phyloP scores from a whole-genome alignment of 345 rosid species.

The Sonneratia alba region DNA sequence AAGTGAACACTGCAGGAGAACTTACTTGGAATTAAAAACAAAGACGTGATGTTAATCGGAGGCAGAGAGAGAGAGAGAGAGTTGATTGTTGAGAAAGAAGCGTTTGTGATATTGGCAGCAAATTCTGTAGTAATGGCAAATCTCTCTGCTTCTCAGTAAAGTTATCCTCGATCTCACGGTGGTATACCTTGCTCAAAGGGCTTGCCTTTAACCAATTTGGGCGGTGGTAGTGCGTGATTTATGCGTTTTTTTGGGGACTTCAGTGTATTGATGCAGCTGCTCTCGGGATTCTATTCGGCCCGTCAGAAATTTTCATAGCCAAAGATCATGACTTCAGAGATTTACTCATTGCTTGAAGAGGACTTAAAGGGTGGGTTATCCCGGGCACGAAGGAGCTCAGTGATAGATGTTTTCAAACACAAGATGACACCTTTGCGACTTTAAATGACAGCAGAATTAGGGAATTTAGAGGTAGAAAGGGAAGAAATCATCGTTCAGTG shows the following conservation, averaged over 20 bases:
- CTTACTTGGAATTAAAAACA: neutral
- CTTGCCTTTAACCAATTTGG: neutral
- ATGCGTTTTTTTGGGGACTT: neutral
- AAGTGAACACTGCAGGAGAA: too few species aligned
- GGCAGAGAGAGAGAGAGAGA: too few species aligned
- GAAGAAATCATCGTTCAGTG: neutral
- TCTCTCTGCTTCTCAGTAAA: conserved; percentile 34
- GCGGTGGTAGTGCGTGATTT: too few species aligned
- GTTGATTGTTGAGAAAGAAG: neutral
- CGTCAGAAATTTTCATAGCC: conserved; percentile 67
- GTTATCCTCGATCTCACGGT: conserved; percentile 83
- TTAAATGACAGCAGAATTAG: neutral
- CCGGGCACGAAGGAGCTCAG: conserved; percentile 92
- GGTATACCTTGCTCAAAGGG: conserved; percentile 25
- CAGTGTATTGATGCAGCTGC: conserved; percentile 40
- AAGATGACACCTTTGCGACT: conserved; percentile 4
- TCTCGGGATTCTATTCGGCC: conserved; percentile 60
- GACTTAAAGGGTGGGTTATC: conserved; percentile 33
- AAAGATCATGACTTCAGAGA: conserved; percentile 79
- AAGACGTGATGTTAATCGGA: neutral
- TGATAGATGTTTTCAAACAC: conserved; percentile 75
- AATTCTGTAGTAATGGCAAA: conserved; percentile 69
- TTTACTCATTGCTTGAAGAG: conserved; percentile 47
- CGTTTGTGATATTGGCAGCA: conserved; percentile 21
- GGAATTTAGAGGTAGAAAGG: neutral